phyloP scores from a whole-genome alignment of 441 rosid genomes.

The Adansonia madagascariensis region DNA sequence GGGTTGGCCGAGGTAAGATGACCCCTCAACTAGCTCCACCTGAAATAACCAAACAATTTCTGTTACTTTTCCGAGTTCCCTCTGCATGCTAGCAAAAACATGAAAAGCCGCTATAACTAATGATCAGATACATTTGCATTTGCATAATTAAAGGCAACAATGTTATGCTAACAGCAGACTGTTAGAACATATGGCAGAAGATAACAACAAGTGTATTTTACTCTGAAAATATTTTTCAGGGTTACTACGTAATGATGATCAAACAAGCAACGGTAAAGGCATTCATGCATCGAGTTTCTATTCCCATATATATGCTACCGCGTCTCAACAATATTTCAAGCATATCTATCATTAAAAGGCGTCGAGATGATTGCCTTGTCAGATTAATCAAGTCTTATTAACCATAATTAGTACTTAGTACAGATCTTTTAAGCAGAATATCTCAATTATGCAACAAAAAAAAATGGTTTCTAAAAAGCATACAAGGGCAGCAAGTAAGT shows the following conservation, averaged over 20 bases:
- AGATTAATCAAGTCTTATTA: no score
- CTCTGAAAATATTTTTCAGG: not conserved
- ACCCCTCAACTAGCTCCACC: conserved; percentile 92
- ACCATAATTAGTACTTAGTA: not conserved
- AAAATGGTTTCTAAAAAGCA: not conserved
- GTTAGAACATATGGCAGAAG: not conserved
- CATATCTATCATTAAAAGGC: not conserved
- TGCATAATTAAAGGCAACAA: not conserved
- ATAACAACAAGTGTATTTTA: not conserved
- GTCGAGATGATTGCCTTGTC: not conserved
- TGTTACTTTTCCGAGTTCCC: not conserved
- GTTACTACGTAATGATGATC: not conserved
- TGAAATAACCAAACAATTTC: conserved; percentile 29
- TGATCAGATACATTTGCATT: no score
- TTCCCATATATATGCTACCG: not conserved
- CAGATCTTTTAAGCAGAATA: not conserved
- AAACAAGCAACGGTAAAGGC: not conserved
- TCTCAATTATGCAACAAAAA: not conserved
- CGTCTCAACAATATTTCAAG: not conserved
- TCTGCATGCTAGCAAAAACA: not conserved
- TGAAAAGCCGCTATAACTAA: no score
- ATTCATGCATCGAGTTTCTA: not conserved
- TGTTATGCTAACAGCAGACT: no score
- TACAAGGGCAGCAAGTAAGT: not conserved
- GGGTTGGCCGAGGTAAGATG: conserved; percentile 89